Base-by-base conservation (phyloP, 306 rosid species). In the Dryas alaskensis region DNA sequence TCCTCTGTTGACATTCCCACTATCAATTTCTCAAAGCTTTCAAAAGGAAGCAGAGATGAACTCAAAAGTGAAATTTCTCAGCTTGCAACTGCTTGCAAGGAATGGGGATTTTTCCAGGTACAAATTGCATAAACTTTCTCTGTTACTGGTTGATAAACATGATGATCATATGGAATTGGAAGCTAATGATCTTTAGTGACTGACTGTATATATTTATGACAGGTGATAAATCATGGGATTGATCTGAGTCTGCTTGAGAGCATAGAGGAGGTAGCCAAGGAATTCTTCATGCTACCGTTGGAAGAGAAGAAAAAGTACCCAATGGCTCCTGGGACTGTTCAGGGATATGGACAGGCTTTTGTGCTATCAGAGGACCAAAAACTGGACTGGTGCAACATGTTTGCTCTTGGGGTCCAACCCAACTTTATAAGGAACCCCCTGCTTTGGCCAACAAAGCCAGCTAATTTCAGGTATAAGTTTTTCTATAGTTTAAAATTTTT, bases 61-160 rank as follows among this genome's bases (percentile, higher is more conserved):
- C 5, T 71, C 46, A 68, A 66, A 60, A 52, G 0, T 71, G 89
- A 94, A 74, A 55, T 87, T 64, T 60, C 70, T 72, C 82, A 81
- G 47, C 97, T 95, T 78, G 75, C 88, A 19, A 68, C 81, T 52
- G 96, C 99, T 59, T 90, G 98, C 73, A 80, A 88, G 57, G 84
- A 92, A 60, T 95, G 93, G 98, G 99, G 98, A 59, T 95, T 95
- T 83, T 95, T 95, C 79, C 98, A 95, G 99, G 99, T 91, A 84
- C 55, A 64, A 31, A 50, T 43, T 42, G 16, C 19, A 13, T 50
- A 5, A 14, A 11, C 43, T 54, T 60, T 37, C 47, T 31, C 65
- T 40, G n/a, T 65, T 58, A 54, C 67, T 64, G 60, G n/a, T 45
- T n/a, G 12, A 42, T 4, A 60, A 4, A 25, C n/a, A 50, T 17